A percentile compares a stretch with the other conserved stretches of the same genome.
These are phyloP conservation scores for Blepharisma undulans DNA, from an alignment of 169 alveolate species.

Conservation along the genomic window DNA sequence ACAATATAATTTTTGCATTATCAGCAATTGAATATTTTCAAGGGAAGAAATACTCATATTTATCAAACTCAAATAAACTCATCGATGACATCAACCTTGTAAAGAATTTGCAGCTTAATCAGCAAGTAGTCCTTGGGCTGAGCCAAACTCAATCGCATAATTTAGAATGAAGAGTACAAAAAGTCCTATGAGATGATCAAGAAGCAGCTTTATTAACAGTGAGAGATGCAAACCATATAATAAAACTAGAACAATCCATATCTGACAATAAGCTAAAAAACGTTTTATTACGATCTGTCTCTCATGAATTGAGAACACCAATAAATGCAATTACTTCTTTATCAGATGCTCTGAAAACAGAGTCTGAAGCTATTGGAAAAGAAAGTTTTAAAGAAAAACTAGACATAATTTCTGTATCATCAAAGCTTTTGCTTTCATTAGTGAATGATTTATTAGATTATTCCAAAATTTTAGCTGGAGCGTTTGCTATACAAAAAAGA, in stretches of 20 bases:
- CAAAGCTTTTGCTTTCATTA: not conserved
- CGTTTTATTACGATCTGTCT: not conserved
- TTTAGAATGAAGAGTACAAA: not conserved
- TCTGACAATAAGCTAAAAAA: slow-evolving; percentile 21
- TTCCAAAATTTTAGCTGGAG: slow-evolving; percentile 1
- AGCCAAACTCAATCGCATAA: not conserved
- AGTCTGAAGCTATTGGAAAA: not conserved
- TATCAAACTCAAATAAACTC: not conserved
- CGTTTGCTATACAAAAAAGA: not conserved
- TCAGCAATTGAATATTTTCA: not conserved
- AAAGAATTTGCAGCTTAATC: not conserved
- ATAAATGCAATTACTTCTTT: not conserved
- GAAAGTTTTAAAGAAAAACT: not conserved
- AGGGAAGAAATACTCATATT: not conserved
- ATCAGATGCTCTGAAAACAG: not conserved
- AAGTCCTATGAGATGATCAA: not conserved
- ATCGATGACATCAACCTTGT: not conserved
- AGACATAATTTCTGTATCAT: not conserved
- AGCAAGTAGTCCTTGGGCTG: not conserved
- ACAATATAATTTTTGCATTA: not conserved
- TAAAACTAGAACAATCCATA: not conserved
- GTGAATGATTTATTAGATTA: slow-evolving; percentile 26
- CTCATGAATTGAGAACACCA: slow-evolving; percentile 36
- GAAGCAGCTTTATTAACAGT: not conserved
- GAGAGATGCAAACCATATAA: not conserved